Evolutionary conservation across 2,329 filamentous ascomycete genomes (phyloP), one percentile per base, ranked within the genome.

Genomic region (Chaetomium sp.): DNA sequence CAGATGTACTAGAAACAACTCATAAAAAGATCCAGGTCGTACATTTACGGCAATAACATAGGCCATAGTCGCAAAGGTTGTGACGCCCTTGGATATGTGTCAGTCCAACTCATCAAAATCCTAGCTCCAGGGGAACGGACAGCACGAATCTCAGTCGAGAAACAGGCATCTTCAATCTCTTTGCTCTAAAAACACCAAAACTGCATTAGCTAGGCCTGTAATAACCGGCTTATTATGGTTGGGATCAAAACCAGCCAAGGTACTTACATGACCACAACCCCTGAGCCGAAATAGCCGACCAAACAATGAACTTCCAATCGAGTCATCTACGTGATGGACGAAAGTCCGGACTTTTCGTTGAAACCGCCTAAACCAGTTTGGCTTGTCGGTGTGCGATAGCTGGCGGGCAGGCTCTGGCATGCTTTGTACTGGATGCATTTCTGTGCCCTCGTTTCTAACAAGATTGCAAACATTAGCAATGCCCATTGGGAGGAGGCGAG

Each of bases 11-110:
- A 12, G 6, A 41, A 40, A 11, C 10, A 19, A 36, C 27, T 19
- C 4, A 4, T 35, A 5, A 3, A 4, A 37, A 33, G 27, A 4
- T 64, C 76, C 19, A 27, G 19, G 19, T 27, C 3, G 64, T 61
- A 82, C 81, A 64, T 86, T 85, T 60, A 86, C 84, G 7, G 86
- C 86, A 66, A 94, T 91, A 64, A 94, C 92, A 71, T 91, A 92
- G 11, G 88, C 86, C 88, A 91, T 90, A 3, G 86, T 87, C 53
- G 86, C 85, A 67, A 88, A 88, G 2, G 89, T 94, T 1, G 89
- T 90, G 53, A 92, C 69, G 1, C 89, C 89, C 45, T 48, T 37
- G 34, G 8, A 38, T 38, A 38, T 38, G 37, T 38, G 37, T 38
- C 37, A 9, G 37, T 40, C 12, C 9, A 12, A 40, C 8, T 40